Evolutionary conservation across 441 rosid genomes (phyloP).

Genomic region (Eruca vesicaria): DNA sequence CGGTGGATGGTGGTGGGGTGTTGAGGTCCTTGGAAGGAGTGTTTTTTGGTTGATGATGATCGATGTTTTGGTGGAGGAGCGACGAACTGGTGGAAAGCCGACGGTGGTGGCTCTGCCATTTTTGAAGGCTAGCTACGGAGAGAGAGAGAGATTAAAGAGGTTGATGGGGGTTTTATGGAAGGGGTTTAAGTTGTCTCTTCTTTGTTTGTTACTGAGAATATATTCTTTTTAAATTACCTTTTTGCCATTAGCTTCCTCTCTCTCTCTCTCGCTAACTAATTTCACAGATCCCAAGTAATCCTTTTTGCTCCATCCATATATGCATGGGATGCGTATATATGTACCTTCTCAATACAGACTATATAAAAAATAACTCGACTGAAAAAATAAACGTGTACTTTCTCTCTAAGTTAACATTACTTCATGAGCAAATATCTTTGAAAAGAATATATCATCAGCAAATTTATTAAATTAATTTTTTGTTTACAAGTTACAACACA

Average conservation of each 20-base stretch:
- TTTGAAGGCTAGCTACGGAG: background rate
- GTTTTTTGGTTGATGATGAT: constrained; percentile 34
- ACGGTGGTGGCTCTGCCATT: constrained; percentile 65
- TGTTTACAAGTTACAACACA: too few species aligned
- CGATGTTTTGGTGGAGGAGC: constrained; percentile 31
- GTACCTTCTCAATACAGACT: background rate
- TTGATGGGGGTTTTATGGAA: constrained; percentile 27
- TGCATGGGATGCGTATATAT: background rate
- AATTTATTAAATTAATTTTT: background rate
- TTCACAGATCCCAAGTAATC: constrained; percentile 33
- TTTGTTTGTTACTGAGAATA: constrained; percentile 40
- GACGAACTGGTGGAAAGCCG: constrained; percentile 21
- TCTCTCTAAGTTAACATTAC: background rate
- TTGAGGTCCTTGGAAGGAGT: constrained; percentile 27
- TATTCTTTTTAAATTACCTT: background rate
- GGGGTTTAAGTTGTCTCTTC: constrained; percentile 29
- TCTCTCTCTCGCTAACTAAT: constrained; percentile 13
- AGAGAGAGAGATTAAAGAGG: background rate
- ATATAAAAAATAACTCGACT: background rate
- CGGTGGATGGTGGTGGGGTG: constrained; percentile 42
- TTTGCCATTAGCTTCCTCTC: background rate
- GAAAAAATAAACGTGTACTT: background rate
- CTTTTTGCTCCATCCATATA: constrained; percentile 7
- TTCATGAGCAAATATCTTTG: background rate
- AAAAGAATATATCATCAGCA: background rate